Conservation (phyloP, 139 green algal genomes). For the Chara braunii region DNA sequence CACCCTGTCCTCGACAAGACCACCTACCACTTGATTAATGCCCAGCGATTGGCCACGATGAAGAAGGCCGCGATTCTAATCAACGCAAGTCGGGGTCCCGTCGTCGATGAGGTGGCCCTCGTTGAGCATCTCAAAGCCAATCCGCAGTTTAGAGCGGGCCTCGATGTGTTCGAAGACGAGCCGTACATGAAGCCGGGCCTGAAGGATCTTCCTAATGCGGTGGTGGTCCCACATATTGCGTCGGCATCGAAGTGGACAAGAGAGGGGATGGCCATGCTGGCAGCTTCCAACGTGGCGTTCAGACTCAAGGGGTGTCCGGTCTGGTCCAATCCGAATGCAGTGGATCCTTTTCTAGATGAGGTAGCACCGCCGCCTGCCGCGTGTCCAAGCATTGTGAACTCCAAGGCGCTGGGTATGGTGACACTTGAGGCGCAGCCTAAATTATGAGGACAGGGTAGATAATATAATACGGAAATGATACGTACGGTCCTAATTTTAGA, state of each 20-base stretch:
- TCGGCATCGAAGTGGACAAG: constrained; percentile 68
- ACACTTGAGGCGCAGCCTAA: no score
- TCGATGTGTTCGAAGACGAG: constrained; percentile 98
- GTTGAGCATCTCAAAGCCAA: constrained; percentile 87
- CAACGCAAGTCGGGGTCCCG: constrained; percentile 82
- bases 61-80: constrained; percentile 88
- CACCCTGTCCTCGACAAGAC: constrained; percentile 87
- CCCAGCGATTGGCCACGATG: constrained; percentile 80
- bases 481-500: no score
- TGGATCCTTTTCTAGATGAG: constrained; percentile 71
- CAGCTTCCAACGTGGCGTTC: constrained; percentile 82
- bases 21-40: constrained; percentile 91
- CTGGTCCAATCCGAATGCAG: constrained; percentile 61
- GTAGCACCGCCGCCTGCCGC: constrained; percentile 31
- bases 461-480: no score
- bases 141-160: constrained; percentile 77
- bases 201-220: constrained; percentile 77
- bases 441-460: no score
- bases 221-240: constrained; percentile 97
- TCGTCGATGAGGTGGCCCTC: constrained; percentile 86
- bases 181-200: constrained; percentile 89
- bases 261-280: constrained; percentile 70
- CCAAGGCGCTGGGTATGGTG: constrained; percentile 64
- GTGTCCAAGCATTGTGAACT: constrained; percentile 89
- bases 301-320: constrained; percentile 49